A percentile compares a stretch with the other conserved stretches of the same genome.
Evolutionary conservation across 2,329 filamentous ascomycete genomes (phyloP).

Genomic region (Lasiodiplodia sp.): DNA sequence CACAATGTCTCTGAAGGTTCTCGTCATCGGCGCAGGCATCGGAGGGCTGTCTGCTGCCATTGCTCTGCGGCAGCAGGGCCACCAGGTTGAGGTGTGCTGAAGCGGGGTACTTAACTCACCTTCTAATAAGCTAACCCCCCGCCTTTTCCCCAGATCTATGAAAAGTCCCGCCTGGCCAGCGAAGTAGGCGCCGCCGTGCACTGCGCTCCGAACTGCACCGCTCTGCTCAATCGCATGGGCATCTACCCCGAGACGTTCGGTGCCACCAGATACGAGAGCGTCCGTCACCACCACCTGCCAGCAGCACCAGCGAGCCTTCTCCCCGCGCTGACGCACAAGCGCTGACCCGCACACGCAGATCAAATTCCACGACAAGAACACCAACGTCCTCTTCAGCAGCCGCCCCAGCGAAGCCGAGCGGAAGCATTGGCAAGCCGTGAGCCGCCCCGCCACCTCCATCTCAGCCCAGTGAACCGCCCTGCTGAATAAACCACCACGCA

Average conservation of each 20-base stretch:
- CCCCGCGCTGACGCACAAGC: background rate
- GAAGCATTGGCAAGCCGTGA: slow-evolving; percentile 16
- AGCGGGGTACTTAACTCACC: too few relatives aligned
- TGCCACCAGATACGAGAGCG: slow-evolving; percentile 35
- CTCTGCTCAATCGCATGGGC: slow-evolving; percentile 58
- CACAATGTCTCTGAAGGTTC: slow-evolving; percentile 35
- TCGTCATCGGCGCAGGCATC: slow-evolving; percentile 56
- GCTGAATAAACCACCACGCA: too few relatives aligned
- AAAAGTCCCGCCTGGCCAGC: slow-evolving; percentile 63
- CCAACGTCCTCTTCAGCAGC: background rate
- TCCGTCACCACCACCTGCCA: background rate
- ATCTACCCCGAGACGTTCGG: slow-evolving; percentile 51
- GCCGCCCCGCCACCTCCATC: too few relatives aligned
- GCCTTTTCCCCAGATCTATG: slow-evolving; percentile 53
- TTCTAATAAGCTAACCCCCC: background rate
- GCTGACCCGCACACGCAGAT: background rate
- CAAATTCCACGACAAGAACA: slow-evolving; percentile 1
- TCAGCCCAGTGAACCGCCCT: too few relatives aligned
- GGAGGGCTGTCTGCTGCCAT: slow-evolving; percentile 63
- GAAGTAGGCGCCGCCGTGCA: slow-evolving; percentile 70
- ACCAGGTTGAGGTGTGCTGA: slow-evolving; percentile 48
- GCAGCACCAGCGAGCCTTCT: background rate
- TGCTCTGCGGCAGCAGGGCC: slow-evolving; percentile 60
- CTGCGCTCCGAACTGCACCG: slow-evolving; percentile 67
- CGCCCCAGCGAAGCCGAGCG: background rate